phyloP scores from a whole-genome alignment of 2,329 filamentous ascomycete species.

The Aspergillus ruber region DNA sequence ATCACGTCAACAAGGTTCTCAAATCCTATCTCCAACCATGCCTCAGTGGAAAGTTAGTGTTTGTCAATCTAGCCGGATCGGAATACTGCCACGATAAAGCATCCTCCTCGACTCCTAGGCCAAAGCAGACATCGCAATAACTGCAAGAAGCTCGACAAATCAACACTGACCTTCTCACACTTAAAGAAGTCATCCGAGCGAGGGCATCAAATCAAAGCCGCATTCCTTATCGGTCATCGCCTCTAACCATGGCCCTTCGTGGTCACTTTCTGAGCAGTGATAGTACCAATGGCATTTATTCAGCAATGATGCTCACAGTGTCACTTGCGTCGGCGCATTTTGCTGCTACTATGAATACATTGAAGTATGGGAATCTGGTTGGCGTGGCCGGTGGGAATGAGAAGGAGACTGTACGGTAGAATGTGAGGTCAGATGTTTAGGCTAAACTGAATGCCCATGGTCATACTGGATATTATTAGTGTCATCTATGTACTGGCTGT shows the following conservation, averaged over 20 bases:
- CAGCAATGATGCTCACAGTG: slow-evolving; percentile 36
- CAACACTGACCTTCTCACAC: slow-evolving; percentile 40
- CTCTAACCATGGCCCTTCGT: slow-evolving; percentile 40
- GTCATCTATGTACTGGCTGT: too few species aligned
- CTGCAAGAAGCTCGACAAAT: slow-evolving; percentile 39
- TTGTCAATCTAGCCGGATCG: slow-evolving; percentile 42
- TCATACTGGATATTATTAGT: too few species aligned
- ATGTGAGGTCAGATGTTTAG: too few species aligned
- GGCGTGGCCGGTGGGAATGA: slow-evolving; percentile 18
- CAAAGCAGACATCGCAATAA: slow-evolving; percentile 33
- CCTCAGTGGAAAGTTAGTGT: slow-evolving; percentile 39
- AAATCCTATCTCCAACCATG: slow-evolving; percentile 16
- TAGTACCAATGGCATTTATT: slow-evolving; percentile 15
- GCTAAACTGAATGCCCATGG: too few species aligned
- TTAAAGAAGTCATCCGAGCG: slow-evolving; percentile 45
- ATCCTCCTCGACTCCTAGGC: not conserved
- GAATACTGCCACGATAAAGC: slow-evolving; percentile 36
- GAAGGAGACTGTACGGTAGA: not conserved
- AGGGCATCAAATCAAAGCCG: slow-evolving; percentile 25
- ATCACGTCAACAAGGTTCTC: slow-evolving; percentile 20
- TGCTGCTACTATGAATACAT: slow-evolving; percentile 37
- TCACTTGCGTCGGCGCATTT: slow-evolving; percentile 33
- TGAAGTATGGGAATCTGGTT: slow-evolving; percentile 40
- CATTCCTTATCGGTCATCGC: slow-evolving; percentile 39
- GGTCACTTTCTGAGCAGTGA: slow-evolving; percentile 27